Base-by-base conservation (phyloP, 495 filamentous ascomycete species). In the Lichenothelia convexa region DNA sequence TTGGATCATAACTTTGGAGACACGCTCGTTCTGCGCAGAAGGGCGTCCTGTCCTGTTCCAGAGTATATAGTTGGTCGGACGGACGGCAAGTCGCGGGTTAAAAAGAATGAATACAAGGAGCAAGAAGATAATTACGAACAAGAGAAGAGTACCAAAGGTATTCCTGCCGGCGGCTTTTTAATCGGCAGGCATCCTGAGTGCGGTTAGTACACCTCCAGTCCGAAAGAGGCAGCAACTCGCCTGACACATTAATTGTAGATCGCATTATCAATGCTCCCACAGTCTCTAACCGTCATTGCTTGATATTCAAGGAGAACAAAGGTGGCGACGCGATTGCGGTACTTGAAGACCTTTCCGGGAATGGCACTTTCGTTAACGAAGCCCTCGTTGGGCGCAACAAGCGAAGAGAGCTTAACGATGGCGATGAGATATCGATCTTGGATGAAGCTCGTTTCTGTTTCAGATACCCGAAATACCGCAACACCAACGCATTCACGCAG, bases 311-410 rank as follows among this genome's bases (percentile, higher is more conserved):
- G 24, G 91, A 95, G 60, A 80, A 82, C 45, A 78, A 74, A 45
- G 74, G 73, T 22, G 79, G 79, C n/a, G 75, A 79, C 40, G 59
- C 71, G 0, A 60, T 91, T 19, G 91, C 84, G 3, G 65, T 94
- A 4, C 46, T 99, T 9, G 87, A 94, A 50, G 89, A 99, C 54
- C 63, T 94, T 12, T 95, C 91, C 15, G 87, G 74, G 50, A 99
- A 99, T 55, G 89, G 89, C 6, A 99, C 91, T 2, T 94, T 83
- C 53, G 77, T 99, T 35, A 94, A 94, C 48, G 82, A 93, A 44
- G 78, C 78, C 3, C 65, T 91, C 21, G 71, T 99, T 22, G 87
- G 87, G 11, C 75, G 89, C 32, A 99, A 95, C 53, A 80, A 92
- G 46, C 68, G 83, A 32, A 72, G 91, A 23, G 80, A 92, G 49